phyloP scores from a whole-genome alignment of 352 stramenopile genomes.

The Phytophthora pinifolia region DNA sequence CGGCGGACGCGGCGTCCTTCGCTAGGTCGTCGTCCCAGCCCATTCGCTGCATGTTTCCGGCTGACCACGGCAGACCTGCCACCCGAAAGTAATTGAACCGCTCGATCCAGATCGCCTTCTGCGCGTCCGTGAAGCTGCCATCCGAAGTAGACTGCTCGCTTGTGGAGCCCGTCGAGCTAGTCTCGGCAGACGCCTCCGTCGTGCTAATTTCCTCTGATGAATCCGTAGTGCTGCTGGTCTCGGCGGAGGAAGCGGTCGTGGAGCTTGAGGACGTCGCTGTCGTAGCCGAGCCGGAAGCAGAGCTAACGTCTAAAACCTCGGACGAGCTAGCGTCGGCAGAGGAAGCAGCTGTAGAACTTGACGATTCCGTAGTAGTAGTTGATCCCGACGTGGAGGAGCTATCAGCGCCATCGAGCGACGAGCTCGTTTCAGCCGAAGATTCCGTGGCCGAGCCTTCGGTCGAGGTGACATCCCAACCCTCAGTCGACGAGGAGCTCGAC shows the following conservation, averaged over 20 bases:
- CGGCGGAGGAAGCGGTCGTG: constrained; percentile 1
- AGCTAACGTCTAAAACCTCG: constrained; percentile 3
- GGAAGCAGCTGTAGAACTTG: constrained; percentile 9
- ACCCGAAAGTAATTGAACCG: constrained; percentile 79
- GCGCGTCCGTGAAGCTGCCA: constrained; percentile 28
- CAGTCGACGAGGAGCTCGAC: constrained; percentile 12
- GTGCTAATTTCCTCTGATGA: background rate
- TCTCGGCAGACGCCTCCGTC: constrained; percentile 7
- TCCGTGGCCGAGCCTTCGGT: background rate
- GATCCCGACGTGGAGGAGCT: constrained; percentile 2
- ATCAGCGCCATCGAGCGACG: constrained; percentile 1
- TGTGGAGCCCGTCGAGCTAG: constrained; percentile 7
- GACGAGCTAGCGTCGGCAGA: constrained; percentile 13
- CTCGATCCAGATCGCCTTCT: constrained; percentile 71
- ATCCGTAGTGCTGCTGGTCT: constrained; percentile 3
- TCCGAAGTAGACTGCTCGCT: constrained; percentile 22
- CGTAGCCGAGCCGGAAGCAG: constrained; percentile 7
- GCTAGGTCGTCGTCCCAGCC: constrained; percentile 63
- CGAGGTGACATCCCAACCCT: constrained; percentile 5
- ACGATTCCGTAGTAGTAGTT: background rate
- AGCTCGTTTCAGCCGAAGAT: constrained; percentile 11
- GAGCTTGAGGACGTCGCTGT: constrained; percentile 12
- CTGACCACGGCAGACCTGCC: constrained; percentile 53
- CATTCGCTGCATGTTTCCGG: constrained; percentile 67
- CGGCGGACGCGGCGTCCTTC: constrained; percentile 37